Conservation (phyloP, 2,329 filamentous ascomycete genomes). For the Claviceps pazoutovae region DNA sequence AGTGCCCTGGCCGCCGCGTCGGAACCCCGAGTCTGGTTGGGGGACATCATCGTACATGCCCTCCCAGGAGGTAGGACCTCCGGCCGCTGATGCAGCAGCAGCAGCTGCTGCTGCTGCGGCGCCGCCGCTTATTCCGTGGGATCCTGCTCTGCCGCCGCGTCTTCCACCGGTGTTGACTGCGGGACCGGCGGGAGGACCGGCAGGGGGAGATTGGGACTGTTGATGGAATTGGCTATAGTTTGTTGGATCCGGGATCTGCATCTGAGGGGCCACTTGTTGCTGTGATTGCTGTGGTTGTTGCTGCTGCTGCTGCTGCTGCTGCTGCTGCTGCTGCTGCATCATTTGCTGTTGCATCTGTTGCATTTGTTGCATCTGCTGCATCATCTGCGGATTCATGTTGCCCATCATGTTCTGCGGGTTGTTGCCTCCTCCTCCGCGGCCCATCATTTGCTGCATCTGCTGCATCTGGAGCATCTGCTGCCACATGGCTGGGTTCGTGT, state of each 20-base stretch:
- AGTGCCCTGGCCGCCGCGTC: constrained; percentile 26
- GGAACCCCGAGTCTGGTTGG: constrained; percentile 50
- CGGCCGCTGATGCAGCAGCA: constrained; percentile 19
- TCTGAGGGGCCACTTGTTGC: constrained; percentile 12
- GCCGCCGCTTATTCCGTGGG: constrained; percentile 18
- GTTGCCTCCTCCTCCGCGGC: constrained; percentile 23
- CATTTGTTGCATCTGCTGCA: constrained; percentile 39
- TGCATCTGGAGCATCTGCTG: constrained; percentile 67
- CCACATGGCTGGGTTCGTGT: constrained; percentile 64
- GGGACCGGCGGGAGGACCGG: constrained; percentile 10
- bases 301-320: constrained; percentile 13
- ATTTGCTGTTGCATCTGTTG: constrained; percentile 25
- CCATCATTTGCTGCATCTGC: constrained; percentile 47
- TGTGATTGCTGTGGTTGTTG: constrained; percentile 25
- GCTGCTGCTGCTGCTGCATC: constrained; percentile 35
- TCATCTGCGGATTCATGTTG: constrained; percentile 37
- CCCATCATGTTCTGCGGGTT: constrained; percentile 25
- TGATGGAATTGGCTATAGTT: constrained; percentile 26
- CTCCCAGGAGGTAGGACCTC: constrained; percentile 79
- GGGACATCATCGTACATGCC: constrained; percentile 97
- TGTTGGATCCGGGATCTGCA: constrained; percentile 7
- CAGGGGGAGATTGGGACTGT: constrained; percentile 25
- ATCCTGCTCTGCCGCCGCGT: constrained; percentile 8
- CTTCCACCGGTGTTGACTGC: constrained; percentile 10
- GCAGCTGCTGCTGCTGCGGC: constrained; percentile 19